A percentile compares a stretch with the other conserved stretches of the same genome.
These are phyloP conservation scores for Aspergillus funiculosus DNA, from an alignment of 495 filamentous ascomycete species.

Conservation along the genomic window DNA sequence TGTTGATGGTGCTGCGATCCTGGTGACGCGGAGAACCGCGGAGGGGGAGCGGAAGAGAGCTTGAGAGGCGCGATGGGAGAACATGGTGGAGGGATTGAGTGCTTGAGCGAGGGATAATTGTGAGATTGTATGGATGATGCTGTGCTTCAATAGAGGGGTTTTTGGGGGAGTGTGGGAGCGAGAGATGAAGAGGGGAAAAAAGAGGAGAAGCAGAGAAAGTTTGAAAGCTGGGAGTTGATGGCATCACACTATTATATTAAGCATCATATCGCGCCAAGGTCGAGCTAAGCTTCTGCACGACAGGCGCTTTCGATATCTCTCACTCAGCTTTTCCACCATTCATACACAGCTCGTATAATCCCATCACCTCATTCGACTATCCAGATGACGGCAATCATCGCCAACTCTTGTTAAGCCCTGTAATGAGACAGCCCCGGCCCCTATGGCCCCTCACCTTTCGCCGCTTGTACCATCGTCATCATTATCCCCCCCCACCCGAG, in stretches of 20 bases:
- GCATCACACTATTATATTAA: conserved; percentile 5
- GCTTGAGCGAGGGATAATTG: not conserved
- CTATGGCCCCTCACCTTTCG: not conserved
- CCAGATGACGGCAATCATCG: too few species aligned
- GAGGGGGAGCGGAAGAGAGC: conserved; percentile 12
- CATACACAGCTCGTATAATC: too few species aligned
- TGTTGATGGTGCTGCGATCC: not conserved
- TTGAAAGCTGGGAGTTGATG: conserved; percentile 7
- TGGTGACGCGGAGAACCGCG: not conserved
- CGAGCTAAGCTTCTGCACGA: too few species aligned
- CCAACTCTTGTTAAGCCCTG: not conserved
- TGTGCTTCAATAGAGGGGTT: too few species aligned
- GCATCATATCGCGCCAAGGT: conserved; percentile 14
- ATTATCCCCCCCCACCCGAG: not conserved
- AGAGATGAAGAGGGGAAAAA: not conserved
- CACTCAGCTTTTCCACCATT: not conserved
- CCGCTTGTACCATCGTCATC: not conserved
- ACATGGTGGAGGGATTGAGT: conserved; percentile 22
- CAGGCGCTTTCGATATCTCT: too few species aligned
- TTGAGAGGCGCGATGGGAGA: conserved; percentile 30
- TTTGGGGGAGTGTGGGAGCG: not conserved
- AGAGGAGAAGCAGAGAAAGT: conserved; percentile 9
- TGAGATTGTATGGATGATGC: not conserved
- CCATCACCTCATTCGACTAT: too few species aligned
- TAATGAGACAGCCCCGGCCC: not conserved